Evolutionary conservation across 345 rosid genomes (phyloP).

Genomic region (Lumnitzera littorea): DNA sequence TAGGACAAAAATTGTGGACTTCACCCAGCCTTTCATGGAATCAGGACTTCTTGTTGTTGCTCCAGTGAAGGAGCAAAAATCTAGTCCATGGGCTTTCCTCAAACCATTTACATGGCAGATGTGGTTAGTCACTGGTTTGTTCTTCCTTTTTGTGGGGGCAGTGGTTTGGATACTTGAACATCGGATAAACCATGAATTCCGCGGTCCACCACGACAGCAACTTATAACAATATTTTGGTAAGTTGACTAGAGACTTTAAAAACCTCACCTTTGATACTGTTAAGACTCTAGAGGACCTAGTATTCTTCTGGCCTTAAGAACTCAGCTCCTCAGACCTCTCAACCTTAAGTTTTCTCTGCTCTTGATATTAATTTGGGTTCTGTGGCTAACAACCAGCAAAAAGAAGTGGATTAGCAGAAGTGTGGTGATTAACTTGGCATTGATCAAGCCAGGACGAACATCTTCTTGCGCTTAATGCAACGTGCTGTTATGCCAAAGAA

Average conservation of each 20-base stretch:
- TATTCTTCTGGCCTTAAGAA: not conserved
- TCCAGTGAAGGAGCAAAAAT: slow-evolving; percentile 57
- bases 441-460: too few relatives aligned
- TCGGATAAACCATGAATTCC: slow-evolving; percentile 72
- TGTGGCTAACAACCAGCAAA: too few relatives aligned
- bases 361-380: too few relatives aligned
- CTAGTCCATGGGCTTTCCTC: slow-evolving; percentile 93
- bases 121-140: slow-evolving; percentile 82
- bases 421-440: too few relatives aligned
- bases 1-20: slow-evolving; percentile 81
- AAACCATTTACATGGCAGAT: slow-evolving; percentile 73
- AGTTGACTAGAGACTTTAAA: slow-evolving; percentile 15
- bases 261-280: not conserved
- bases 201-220: slow-evolving; percentile 83
- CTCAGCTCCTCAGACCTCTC: too few relatives aligned
- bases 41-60: slow-evolving; percentile 85
- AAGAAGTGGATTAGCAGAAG: too few relatives aligned
- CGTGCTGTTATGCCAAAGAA: too few relatives aligned
- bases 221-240: slow-evolving; percentile 78
- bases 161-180: slow-evolving; percentile 99
- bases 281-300: not conserved
- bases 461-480: too few relatives aligned
- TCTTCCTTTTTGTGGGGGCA: slow-evolving; percentile 82
- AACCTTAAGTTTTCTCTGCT: too few relatives aligned
- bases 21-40: slow-evolving; percentile 83